phyloP scores from a whole-genome alignment of 768 basidiomycete species.

The Amylocystis lapponica region DNA sequence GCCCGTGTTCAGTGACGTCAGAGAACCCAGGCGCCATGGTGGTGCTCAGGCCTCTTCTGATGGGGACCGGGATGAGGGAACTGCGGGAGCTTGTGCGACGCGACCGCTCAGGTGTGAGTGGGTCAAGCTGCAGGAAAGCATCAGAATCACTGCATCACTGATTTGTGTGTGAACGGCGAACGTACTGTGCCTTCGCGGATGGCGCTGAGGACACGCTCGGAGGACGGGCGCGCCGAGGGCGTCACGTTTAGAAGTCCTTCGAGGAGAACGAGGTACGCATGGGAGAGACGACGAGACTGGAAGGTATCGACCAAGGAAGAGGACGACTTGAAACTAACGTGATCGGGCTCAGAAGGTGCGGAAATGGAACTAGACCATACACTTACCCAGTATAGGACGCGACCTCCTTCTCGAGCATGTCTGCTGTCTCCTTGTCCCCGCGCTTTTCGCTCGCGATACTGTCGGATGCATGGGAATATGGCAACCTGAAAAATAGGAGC shows the following conservation, averaged over 20 bases:
- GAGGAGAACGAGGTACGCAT: slow-evolving; percentile 64
- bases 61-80: slow-evolving; percentile 11
- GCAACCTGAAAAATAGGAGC: slow-evolving; percentile 84
- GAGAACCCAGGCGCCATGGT: slow-evolving; percentile 1
- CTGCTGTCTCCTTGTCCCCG: slow-evolving; percentile 54
- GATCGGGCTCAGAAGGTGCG: neutral
- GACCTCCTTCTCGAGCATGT: slow-evolving; percentile 69
- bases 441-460: slow-evolving; percentile 44
- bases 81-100: neutral
- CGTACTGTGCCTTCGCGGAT: slow-evolving; percentile 70
- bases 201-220: slow-evolving; percentile 64
- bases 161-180: slow-evolving; percentile 10
- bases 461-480: slow-evolving; percentile 69
- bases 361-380: neutral
- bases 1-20: neutral
- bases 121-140: slow-evolving; percentile 22
- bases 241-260: slow-evolving; percentile 62
- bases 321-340: slow-evolving; percentile 45
- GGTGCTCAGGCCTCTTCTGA: slow-evolving; percentile 1
- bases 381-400: slow-evolving; percentile 65
- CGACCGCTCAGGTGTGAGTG: slow-evolving; percentile 5
- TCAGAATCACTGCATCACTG: slow-evolving; percentile 4
- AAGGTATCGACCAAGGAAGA: slow-evolving; percentile 49
- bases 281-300: slow-evolving; percentile 66
- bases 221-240: slow-evolving; percentile 60